Base-by-base conservation (phyloP, 2,329 filamentous ascomycete genomes). In the Aspergillus hiratsukae region DNA sequence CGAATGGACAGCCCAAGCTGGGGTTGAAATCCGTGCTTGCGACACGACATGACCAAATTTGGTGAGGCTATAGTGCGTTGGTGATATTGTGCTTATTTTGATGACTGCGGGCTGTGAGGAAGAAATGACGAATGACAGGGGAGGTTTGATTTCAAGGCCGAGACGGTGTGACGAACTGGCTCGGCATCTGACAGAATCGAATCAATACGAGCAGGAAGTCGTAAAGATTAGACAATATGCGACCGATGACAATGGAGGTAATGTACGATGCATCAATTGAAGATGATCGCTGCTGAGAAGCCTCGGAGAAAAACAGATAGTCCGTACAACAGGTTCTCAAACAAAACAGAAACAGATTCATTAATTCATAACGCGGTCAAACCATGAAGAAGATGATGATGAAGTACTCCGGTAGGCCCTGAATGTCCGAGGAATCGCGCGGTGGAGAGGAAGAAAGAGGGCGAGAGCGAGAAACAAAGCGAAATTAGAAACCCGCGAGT, bases 11-110 rank as follows among this genome's bases (percentile, higher is more conserved):
- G 61, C 67, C 66, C 63, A 61, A 56, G 57, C 56, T 53, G 62
- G 64, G 63, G 68, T 63, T 58, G 59, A 53, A 64, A 58, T 58
- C 52, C 49, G 65, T 64, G 59, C 61, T 58, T 61, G 63, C 59
- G 63, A 65, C 65, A 68, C 62, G 65, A 68, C 68, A 70, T 70
- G 64, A 63, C 64, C 65, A 61, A 61, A 59, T 52, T 53, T 53
- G 49, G 51, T 29, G 21, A 46, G 43, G 21, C 43, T 46, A 46
- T 46, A 14, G 21, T 46, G 21, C 23, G 21, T 6, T 23, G 21
- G 21, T 46, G 19, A 25, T 25, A 23, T 14, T 46, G 43, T 23
- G 21, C 21, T 14, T 46, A 23, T 14, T 23, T 11, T 27, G 21
- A 21, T 45, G n/a, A 19, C 41, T 10, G 41, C 43, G 14, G 43